Evolutionary conservation across 139 green algal species (phyloP).

Genomic region (Penium margaritaceum): DNA sequence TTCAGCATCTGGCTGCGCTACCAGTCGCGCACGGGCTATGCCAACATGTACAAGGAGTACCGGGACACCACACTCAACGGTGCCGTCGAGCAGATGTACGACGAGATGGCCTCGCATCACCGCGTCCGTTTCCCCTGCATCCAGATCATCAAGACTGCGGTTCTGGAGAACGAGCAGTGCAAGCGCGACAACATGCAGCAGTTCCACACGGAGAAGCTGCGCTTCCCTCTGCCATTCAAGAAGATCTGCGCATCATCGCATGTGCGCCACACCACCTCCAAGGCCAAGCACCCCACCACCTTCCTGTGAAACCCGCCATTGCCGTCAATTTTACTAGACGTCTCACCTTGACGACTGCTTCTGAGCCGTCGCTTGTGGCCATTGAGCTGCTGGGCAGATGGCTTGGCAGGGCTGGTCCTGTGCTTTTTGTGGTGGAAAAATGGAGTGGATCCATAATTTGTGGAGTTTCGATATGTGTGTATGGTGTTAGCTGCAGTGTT

Average conservation of each 20-base stretch:
- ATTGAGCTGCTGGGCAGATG: too few relatives aligned
- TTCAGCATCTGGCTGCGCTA: constrained; percentile 98
- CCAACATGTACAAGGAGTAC: constrained; percentile 99
- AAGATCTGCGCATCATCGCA: background rate
- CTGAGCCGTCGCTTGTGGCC: too few relatives aligned
- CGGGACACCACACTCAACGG: constrained; percentile 95
- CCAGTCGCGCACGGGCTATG: constrained; percentile 84
- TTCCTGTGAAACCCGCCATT: too few relatives aligned
- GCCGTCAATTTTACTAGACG: too few relatives aligned
- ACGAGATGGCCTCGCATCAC: constrained; percentile 94
- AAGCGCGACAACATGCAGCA: constrained; percentile 81
- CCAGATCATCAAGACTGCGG: constrained; percentile 83
- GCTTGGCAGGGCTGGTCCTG: too few relatives aligned
- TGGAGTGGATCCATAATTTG: too few relatives aligned
- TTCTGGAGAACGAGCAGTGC: constrained; percentile 63
- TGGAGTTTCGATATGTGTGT: too few relatives aligned
- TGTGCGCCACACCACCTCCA: constrained; percentile 35
- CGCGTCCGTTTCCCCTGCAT: constrained; percentile 72
- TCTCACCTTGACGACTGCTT: too few relatives aligned
- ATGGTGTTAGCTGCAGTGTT: too few relatives aligned
- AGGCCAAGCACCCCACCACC: constrained; percentile 3
- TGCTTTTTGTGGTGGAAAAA: too few relatives aligned
- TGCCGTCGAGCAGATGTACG: constrained; percentile 88
- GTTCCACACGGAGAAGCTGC: constrained; percentile 77
- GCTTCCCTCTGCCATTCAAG: constrained; percentile 15